Evolutionary conservation across 2,329 filamentous ascomycete species (phyloP), one percentile per base, ranked within the genome.

Genomic region (Falciphora oryzae): DNA sequence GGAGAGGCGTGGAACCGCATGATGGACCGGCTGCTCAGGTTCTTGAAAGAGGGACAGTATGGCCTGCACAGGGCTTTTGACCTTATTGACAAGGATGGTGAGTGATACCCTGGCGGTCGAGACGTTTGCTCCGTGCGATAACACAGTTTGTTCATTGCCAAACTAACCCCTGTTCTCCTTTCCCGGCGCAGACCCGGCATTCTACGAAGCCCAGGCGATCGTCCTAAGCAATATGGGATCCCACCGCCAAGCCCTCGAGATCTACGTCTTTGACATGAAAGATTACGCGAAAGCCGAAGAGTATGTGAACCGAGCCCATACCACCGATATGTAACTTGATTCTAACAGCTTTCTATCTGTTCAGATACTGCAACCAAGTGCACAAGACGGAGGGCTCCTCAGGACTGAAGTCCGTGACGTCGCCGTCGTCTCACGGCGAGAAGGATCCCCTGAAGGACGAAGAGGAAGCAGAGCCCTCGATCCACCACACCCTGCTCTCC

Each of bases 211-310:
- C 2, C 88, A 94, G 67, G 95, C 95, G 8, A 89, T 98, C 59
- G 89, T 98, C 27, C 85, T 98, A 56, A 93, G 92, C 76, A 96
- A 95, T 70, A 97, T 98, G 91, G 92, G 92, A 8, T 90, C 94
- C 71, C 93, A 99, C 78, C 93, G 92, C 73, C 93, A 98, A 76
- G 95, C 95, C 0, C 80, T 99, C n/a, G 90, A 95, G 73, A 97
- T 99, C 63, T 99, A 97, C 74, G 94, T 98, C 32, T 99, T 97
- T 78, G 95, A 94, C 75, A 85, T 99, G 75, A 81, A 90, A 69
- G 89, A 97, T 74, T 94, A 91, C 67, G 80, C 79, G 16, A 98
- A 97, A 76, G 95, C 95, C 38, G 95, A 99, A 83, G 92, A 97
- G 89, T 97, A 79, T 67, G 87, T 81, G 50, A 64, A 74, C 68